Evolutionary conservation across 148 eudicot genomes (phyloP), one percentile per base, ranked within the genome.

Genomic region (Polygonum maritimum): DNA sequence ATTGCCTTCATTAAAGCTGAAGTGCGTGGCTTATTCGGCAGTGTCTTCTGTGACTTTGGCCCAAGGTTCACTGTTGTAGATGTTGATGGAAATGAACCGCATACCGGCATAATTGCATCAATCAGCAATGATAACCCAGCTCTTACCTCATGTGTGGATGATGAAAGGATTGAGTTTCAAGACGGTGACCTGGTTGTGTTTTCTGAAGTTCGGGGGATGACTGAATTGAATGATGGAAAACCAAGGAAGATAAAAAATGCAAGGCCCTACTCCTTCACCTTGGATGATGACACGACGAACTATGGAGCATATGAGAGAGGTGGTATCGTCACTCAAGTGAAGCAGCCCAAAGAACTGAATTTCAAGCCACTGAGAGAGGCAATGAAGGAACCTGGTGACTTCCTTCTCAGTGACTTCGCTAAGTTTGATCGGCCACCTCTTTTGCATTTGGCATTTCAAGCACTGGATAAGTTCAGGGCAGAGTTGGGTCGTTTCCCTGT

Each of bases 121-220:
- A 85, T 90, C 74, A 88, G 87, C 77, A 90, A 88, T 75, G 96
- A 87, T 63, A 86, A 84, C 67, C 88, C 90, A 65, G 90, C 92
- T 67, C 87, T 88, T 21, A 79, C 88, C 63, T 63, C 88, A 40
- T 88, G 92, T 86, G 90, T 90, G 82, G 96, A 90, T 81, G 96
- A 90, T 71, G 92, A 88, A 84, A 82, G 90, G 75, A 86, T 87
- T 80, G 92, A 88, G 79, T 90, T 90, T 79, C 86, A 88, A 82
- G 96, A 90, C 78, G 96, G 96, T 39, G 92, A 90, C 81, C 81
- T 87, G 47, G 96, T 90, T 76, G 77, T 84, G 18, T 90, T 90
- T 74, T 88, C 96, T 6, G 96, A 88, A 82, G 85, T 90, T n/a
- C 83, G 76, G 38, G 96, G 92, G 15, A 87, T 90, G 96, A 84